Conservation (phyloP, 1,284 basidiomycete species). For the Cryptococcus maquisensis region DNA sequence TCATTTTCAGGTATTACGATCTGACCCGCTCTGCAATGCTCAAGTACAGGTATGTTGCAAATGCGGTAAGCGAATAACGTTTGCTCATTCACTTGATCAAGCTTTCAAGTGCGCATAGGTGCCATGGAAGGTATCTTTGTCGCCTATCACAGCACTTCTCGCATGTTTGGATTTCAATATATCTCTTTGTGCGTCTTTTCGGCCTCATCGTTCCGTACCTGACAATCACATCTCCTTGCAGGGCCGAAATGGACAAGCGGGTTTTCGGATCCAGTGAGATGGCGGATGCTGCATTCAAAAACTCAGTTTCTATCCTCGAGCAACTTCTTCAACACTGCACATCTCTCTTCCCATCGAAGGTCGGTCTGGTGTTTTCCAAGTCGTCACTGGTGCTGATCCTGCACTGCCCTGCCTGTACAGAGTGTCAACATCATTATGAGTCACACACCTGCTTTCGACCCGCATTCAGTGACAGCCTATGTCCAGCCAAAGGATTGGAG, state of each 20-base stretch:
- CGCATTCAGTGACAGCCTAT: constrained; percentile 58
- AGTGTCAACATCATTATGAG: constrained; percentile 49
- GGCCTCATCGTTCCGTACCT: too few species aligned
- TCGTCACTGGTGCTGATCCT: neutral
- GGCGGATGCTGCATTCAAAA: constrained; percentile 72
- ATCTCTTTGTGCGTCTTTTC: constrained; percentile 57
- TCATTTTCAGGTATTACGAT: constrained; percentile 63
- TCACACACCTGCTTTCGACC: constrained; percentile 57
- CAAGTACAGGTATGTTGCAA: constrained; percentile 69
- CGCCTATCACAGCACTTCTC: constrained; percentile 87
- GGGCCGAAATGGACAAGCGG: constrained; percentile 75
- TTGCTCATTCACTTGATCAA: constrained; percentile 32
- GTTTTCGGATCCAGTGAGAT: constrained; percentile 64
- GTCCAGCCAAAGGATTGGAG: constrained; percentile 61
- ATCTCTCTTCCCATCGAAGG: too few species aligned
- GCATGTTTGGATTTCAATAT: constrained; percentile 94
- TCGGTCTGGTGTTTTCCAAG: constrained; percentile 54
- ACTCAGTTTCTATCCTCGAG: constrained; percentile 72
- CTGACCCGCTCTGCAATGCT: constrained; percentile 88
- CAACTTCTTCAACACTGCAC: constrained; percentile 61
- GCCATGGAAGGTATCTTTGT: constrained; percentile 96
- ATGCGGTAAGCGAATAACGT: neutral
- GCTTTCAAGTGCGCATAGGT: constrained; percentile 93
- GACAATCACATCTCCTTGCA: constrained; percentile 2
- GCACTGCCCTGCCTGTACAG: constrained; percentile 2